Conservation (phyloP, 805 yeast species). For the Starmerella ratchasimensis region DNA sequence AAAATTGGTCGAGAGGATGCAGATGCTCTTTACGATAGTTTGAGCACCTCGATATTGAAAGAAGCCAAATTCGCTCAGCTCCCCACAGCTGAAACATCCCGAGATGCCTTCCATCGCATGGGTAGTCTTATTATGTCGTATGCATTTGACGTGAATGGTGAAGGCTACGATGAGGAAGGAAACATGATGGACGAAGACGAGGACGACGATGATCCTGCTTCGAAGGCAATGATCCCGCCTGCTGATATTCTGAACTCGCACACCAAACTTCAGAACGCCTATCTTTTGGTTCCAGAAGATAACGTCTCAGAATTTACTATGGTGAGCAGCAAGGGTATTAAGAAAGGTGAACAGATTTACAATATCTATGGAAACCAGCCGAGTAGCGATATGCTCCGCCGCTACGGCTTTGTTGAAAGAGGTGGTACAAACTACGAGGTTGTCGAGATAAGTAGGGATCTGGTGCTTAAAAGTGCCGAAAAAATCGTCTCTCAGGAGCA, state of each 20-base stretch:
- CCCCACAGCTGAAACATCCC: slow-evolving; percentile 25
- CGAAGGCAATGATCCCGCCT: slow-evolving; percentile 81
- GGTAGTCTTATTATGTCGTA: slow-evolving; percentile 81
- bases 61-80: slow-evolving; percentile 17
- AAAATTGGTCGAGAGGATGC: slow-evolving; percentile 65
- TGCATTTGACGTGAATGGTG: slow-evolving; percentile 62
- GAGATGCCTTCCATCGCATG: slow-evolving; percentile 51
- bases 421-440: slow-evolving; percentile 63
- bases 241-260: slow-evolving; percentile 89
- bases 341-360: slow-evolving; percentile 58
- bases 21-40: slow-evolving; percentile 39
- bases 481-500: neutral
- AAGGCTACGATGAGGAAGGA: slow-evolving; percentile 20
- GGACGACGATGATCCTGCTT: slow-evolving; percentile 25
- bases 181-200: slow-evolving; percentile 29
- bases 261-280: slow-evolving; percentile 62
- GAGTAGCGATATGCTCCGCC: slow-evolving; percentile 74
- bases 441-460: slow-evolving; percentile 42
- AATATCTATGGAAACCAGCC: slow-evolving; percentile 75
- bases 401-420: slow-evolving; percentile 81
- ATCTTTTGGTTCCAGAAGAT: slow-evolving; percentile 36
- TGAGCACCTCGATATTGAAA: slow-evolving; percentile 32
- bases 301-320: slow-evolving; percentile 39
- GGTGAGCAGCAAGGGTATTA: slow-evolving; percentile 51
- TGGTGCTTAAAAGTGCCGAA: slow-evolving; percentile 2